phyloP scores from a whole-genome alignment of 2,329 filamentous ascomycete species.

The Colletotrichum salicis region DNA sequence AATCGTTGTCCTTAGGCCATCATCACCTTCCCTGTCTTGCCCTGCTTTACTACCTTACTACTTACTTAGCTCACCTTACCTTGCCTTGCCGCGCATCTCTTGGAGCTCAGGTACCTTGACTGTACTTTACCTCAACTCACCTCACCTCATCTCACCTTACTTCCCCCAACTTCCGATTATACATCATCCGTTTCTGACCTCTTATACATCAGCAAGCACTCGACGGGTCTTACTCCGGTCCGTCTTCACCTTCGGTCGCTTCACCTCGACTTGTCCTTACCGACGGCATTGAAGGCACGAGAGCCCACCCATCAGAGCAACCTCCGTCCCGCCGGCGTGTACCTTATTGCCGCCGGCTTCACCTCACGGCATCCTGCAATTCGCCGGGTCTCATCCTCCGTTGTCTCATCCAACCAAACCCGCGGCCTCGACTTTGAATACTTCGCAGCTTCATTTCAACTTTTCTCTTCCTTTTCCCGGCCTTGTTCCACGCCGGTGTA shows the following conservation, averaged over 20 bases:
- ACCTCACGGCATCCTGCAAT: background rate
- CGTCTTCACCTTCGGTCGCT: background rate
- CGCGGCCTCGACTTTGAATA: background rate
- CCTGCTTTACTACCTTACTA: background rate
- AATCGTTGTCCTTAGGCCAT: conserved; percentile 22
- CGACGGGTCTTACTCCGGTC: conserved; percentile 8
- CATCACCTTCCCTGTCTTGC: background rate
- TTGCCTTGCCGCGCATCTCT: background rate
- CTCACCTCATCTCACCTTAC: conserved; percentile 7
- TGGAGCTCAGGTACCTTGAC: background rate
- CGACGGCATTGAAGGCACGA: background rate
- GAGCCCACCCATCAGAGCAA: background rate
- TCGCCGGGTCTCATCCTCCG: background rate
- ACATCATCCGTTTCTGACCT: background rate
- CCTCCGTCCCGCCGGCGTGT: background rate
- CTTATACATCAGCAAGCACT: background rate
- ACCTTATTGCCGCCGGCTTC: background rate
- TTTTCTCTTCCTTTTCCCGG: background rate
- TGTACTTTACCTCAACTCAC: conserved; percentile 1
- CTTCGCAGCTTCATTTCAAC: background rate
- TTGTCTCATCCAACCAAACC: background rate
- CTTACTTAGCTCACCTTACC: background rate
- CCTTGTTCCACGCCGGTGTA: background rate
- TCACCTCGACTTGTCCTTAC: background rate
- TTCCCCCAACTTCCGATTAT: background rate